Conservation (phyloP, 306 rosid species). For the Canavalia gladiata region DNA sequence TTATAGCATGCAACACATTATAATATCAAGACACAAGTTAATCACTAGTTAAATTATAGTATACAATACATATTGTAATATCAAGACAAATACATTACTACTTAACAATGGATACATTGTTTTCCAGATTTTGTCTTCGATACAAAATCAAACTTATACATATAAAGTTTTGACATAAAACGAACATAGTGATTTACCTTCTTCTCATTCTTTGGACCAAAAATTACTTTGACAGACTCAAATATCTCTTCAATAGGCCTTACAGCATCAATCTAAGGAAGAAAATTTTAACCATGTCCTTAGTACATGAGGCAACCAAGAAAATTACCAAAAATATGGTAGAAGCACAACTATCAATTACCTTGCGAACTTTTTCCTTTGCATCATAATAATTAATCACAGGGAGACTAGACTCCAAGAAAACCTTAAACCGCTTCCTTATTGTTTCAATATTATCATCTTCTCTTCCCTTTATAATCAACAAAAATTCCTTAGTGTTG, state of each 20-base stretch:
- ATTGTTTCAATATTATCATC: conserved; percentile 97
- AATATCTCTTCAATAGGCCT: conserved; percentile 85
- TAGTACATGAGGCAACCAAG: conserved; percentile 36
- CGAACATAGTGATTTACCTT: conserved; percentile 74
- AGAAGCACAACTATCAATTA: conserved; percentile 50
- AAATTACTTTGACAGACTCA: conserved; percentile 80
- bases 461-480: conserved; percentile 80
- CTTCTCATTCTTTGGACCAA: conserved; percentile 83
- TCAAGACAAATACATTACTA: conserved; percentile 36
- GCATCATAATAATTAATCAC: conserved; percentile 79
- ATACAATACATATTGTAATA: conserved; percentile 46
- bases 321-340: conserved; percentile 24
- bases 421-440: conserved; percentile 93
- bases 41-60: conserved; percentile 16
- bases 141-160: conserved; percentile 52
- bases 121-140: conserved; percentile 50
- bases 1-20: conserved; percentile 41
- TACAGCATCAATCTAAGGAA: conserved; percentile 81
- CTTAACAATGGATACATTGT: conserved; percentile 35
- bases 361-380: conserved; percentile 88
- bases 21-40: conserved; percentile 28
- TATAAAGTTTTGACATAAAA: conserved; percentile 54
- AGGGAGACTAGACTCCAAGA: conserved; percentile 88
- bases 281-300: conserved; percentile 30
- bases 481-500: conserved; percentile 21